A percentile compares a stretch with the other conserved stretches of the same genome.
phyloP scores from a whole-genome alignment of 345 rosid genomes.

The Salix caprea region DNA sequence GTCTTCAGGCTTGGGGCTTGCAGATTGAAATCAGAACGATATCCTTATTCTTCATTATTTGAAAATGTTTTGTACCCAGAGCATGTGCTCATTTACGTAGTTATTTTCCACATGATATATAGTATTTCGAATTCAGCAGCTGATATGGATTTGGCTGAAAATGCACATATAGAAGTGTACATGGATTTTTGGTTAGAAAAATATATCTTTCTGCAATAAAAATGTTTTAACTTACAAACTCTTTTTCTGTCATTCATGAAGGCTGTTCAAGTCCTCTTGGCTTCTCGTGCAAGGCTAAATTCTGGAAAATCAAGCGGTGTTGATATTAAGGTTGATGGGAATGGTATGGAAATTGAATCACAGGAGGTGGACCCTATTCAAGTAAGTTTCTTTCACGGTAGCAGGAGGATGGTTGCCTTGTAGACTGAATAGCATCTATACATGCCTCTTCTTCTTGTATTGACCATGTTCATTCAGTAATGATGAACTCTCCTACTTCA shows the following conservation, averaged over 20 bases:
- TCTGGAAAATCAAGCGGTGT: conserved; percentile 33
- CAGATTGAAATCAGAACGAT: conserved; percentile 1
- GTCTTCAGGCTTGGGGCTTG: conserved; percentile 3
- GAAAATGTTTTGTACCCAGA: not conserved
- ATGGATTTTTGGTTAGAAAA: too few species aligned
- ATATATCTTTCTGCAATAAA: not conserved
- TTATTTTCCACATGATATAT: not conserved
- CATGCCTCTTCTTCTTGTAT: too few species aligned
- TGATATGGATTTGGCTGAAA: not conserved
- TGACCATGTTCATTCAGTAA: too few species aligned
- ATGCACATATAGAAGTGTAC: not conserved
- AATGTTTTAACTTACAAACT: not conserved
- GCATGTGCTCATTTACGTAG: not conserved
- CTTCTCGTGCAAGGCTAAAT: conserved; percentile 48
- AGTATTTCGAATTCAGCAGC: not conserved
- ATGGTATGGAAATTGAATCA: conserved; percentile 26
- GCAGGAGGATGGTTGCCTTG: not conserved
- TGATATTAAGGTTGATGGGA: conserved; percentile 28
- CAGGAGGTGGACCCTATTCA: conserved; percentile 59
- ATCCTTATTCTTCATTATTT: not conserved
- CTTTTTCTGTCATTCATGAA: conserved; percentile 23
- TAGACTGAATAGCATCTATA: too few species aligned
- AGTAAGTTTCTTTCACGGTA: conserved; percentile 37
- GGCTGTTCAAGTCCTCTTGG: conserved; percentile 79
- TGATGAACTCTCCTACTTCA: too few species aligned